phyloP scores from a whole-genome alignment of 2,329 filamentous ascomycete genomes.

The Colletotrichum sublineola region DNA sequence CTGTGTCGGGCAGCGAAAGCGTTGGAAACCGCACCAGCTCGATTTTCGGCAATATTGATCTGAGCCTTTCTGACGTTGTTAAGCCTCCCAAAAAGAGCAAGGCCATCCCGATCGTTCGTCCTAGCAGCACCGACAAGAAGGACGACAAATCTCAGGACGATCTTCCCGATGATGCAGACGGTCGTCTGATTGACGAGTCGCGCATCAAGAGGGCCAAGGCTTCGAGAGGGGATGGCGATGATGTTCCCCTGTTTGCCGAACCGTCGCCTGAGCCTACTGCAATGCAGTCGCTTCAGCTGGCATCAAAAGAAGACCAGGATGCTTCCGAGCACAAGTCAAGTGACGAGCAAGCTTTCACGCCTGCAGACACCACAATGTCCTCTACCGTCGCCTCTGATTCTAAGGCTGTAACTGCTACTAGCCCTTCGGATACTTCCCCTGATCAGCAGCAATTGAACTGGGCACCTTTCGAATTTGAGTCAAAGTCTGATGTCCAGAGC shows the following conservation, averaged over 20 bases:
- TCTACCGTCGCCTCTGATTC: slow-evolving; percentile 68
- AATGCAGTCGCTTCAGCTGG: slow-evolving; percentile 34
- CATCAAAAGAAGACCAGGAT: slow-evolving; percentile 30
- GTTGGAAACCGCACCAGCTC: slow-evolving; percentile 58
- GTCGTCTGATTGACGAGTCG: slow-evolving; percentile 72
- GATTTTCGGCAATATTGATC: slow-evolving; percentile 79
- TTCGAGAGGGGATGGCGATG: slow-evolving; percentile 74
- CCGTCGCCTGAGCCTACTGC: slow-evolving; percentile 50
- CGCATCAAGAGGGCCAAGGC: slow-evolving; percentile 82
- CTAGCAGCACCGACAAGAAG: slow-evolving; percentile 63
- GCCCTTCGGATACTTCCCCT: slow-evolving; percentile 66
- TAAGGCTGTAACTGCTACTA: slow-evolving; percentile 62
- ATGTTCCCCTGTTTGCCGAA: slow-evolving; percentile 81
- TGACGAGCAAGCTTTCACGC: slow-evolving; percentile 59
- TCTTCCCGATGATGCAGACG: slow-evolving; percentile 67
- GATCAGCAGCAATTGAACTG: slow-evolving; percentile 65
- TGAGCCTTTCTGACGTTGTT: slow-evolving; percentile 71
- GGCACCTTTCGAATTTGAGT: slow-evolving; percentile 73
- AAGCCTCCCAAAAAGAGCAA: slow-evolving; percentile 81
- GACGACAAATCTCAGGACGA: slow-evolving; percentile 46
- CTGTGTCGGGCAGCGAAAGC: slow-evolving; percentile 60
- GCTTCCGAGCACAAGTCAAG: slow-evolving; percentile 39
- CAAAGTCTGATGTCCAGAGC: slow-evolving; percentile 59
- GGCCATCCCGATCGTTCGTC: slow-evolving; percentile 83
- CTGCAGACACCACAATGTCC: slow-evolving; percentile 65